Base-by-base conservation (phyloP, 31 red algal genomes). In the Odonthalia washingtoniensis region DNA sequence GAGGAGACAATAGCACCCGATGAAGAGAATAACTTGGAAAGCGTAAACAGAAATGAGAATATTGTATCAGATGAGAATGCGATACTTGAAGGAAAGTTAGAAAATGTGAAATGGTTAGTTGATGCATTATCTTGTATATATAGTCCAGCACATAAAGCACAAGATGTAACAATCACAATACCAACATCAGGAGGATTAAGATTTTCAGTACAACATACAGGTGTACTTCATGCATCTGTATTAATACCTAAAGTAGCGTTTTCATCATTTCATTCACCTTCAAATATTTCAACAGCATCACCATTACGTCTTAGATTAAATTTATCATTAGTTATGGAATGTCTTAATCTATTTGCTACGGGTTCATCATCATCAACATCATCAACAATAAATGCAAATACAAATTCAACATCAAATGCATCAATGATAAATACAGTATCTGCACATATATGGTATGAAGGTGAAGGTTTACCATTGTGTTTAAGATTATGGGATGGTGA, bases 91-190 rank as follows among this genome's bases (percentile, higher is more conserved):
- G 81, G 80, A 36, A 72, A 81, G 39, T 73, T 92, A 1, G 89
- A 92, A 65, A 86, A 41, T 40, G 82, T 85, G 12, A 83, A 84
- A 61, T 72, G 73, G 30, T 60, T 92, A 26, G 76, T 84, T 30
- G 82, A 92, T 53, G 89, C 89, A 30, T 74, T 92, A 40, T 72
- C 60, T 0, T 92, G 89, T 73, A 92, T 92, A 80, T 79, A 84
- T 62, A 92, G 81, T 40, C 31, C 89, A 1, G 5, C 81, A 39
- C 89, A 85, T 81, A 92, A 92, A 60, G 42, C 40, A 40, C 81
- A 84, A 60, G 89, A 85, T 46, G 89, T 92, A 18, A 77, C 64
- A 9, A 43, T 92, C 28, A 24, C 57, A 41, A 45, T 61, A 16
- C 81, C 37, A 2, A 30, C 72, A 39, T 27, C 66, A 17, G 89